Base-by-base conservation (phyloP, 2,329 filamentous ascomycete species). In the Metarhizium guizhouense region DNA sequence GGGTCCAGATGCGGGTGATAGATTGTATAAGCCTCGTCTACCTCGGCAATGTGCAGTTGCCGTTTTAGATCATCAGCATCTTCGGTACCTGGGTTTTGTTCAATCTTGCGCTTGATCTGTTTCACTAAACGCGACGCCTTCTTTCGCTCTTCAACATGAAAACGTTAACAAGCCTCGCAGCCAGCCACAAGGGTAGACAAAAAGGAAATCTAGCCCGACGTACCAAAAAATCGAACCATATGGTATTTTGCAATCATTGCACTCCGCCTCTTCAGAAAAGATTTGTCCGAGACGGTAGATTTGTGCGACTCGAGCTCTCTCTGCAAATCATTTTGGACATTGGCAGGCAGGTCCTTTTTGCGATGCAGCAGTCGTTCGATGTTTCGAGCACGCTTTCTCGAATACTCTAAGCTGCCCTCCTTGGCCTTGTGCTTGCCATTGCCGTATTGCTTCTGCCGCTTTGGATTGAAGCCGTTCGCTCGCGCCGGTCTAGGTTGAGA, bases 161-260 rank as follows among this genome's bases (percentile, higher is more conserved):
- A 16, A 30, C 38, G 25, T 52, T 47, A 56, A 52, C 13, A 14
- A 54, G 43, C 49, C 55, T 62, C 58, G 58, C 25, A 55, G 43
- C 20, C n/a, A 55, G 43, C n/a, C 18, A 5, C n/a, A 25, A 40
- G 18, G 54, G 45, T 10, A 49, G 16, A 32, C 5, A n/a, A 11
- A 34, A 13, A 6, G 30, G 29, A 16, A 36, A 34, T 6, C 20
- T 4, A 11, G 6, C 42, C 7, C 42, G 16, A 18, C 61, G 11
- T 75, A 88, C 88, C 89, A 70, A 93, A 93, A 68, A 94, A 94
- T 32, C 89, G 78, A 52, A 93, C 83, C 81, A 90, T 92, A 68
- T 93, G 88, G 64, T 91, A 94, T 68, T 85, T 87, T 52, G 77
- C 77, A 59, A 92, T 90, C 81, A 92, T 89, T 57, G 83, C 78